phyloP scores from a whole-genome alignment of 257 asterid species.

The Solanum ahanhuiri region DNA sequence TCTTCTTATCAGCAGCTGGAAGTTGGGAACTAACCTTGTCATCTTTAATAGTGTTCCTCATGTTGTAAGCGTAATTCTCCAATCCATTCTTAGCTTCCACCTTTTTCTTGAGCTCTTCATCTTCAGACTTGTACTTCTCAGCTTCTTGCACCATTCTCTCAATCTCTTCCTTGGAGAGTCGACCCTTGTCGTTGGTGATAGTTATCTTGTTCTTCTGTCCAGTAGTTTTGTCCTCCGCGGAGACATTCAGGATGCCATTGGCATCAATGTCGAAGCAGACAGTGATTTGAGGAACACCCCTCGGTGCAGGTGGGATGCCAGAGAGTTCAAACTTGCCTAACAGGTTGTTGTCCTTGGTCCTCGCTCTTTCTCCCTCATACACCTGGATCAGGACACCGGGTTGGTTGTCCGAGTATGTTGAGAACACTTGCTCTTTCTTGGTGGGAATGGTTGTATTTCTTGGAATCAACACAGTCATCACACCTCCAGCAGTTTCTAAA shows the following conservation, averaged over 20 bases:
- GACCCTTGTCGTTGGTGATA: conserved; percentile 62
- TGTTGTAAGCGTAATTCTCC: conserved; percentile 54
- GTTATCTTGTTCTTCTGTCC: conserved; percentile 76
- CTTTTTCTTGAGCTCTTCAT: conserved; percentile 59
- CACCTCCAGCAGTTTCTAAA: conserved; percentile 56
- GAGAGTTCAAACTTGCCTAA: conserved; percentile 49
- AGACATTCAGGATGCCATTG: conserved; percentile 52
- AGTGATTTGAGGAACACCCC: conserved; percentile 49
- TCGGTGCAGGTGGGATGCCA: conserved; percentile 56
- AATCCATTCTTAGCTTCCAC: conserved; percentile 46
- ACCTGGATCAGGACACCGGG: conserved; percentile 57
- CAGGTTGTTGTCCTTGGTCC: conserved; percentile 50
- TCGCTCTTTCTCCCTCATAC: conserved; percentile 50
- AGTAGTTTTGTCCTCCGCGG: conserved; percentile 62
- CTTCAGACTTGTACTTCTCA: conserved; percentile 54
- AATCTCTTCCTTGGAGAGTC: conserved; percentile 52
- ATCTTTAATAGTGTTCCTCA: conserved; percentile 57
- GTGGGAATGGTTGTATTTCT: conserved; percentile 52
- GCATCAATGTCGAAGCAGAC: conserved; percentile 60
- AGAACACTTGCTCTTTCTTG: conserved; percentile 53
- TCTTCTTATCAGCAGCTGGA: conserved; percentile 40
- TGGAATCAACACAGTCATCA: conserved; percentile 44
- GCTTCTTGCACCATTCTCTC: conserved; percentile 72
- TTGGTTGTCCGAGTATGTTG: conserved; percentile 49
- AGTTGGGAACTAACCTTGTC: conserved; percentile 51